Percentiles rank a stretch among this genome's conserved stretches.
Conservation (phyloP, 768 basidiomycete species). For the Mycena venus region DNA sequence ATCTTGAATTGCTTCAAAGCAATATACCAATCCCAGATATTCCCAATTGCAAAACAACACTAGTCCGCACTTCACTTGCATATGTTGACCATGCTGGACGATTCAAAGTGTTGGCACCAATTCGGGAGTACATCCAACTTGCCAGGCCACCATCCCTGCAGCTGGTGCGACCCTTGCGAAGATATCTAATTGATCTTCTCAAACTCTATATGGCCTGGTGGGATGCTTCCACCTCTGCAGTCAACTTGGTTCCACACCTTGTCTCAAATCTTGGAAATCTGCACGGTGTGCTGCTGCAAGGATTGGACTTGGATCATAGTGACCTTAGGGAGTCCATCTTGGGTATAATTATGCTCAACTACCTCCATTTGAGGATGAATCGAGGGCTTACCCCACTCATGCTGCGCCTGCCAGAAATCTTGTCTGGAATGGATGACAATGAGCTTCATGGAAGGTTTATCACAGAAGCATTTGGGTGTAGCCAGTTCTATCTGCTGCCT, state of each 20-base stretch:
- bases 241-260: neutral
- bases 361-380: neutral
- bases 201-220: neutral
- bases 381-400: neutral
- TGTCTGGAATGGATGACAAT: neutral
- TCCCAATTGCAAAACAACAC: neutral
- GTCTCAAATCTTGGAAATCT: conserved; percentile 5
- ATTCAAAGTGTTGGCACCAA: neutral
- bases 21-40: neutral
- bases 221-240: neutral
- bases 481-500: neutral
- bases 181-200: neutral
- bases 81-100: neutral
- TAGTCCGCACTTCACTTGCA: conserved; percentile 13
- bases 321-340: neutral
- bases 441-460: neutral
- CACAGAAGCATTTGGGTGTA: neutral
- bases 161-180: neutral
- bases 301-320: neutral
- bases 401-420: neutral
- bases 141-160: neutral
- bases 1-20: conserved; percentile 1
- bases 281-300: neutral
- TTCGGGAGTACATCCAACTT: neutral
- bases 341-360: neutral